Evolutionary conservation across 805 yeast genomes (phyloP), one percentile per base, ranked within the genome.

Genomic region (Yarrowia divulgata): DNA sequence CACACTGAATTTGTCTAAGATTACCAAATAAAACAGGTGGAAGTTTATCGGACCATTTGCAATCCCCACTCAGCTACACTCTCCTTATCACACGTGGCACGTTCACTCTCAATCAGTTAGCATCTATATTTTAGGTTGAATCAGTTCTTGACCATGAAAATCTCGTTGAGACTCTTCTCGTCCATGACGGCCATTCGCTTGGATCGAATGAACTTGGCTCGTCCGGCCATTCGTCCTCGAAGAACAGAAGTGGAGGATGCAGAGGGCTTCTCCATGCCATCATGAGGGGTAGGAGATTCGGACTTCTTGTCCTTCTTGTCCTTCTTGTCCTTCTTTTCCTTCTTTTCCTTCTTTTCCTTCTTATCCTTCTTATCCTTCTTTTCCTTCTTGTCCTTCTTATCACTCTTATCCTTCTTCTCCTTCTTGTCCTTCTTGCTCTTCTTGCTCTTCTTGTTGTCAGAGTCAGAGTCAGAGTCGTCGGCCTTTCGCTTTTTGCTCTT

Each of bases 121-220:
- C 64, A 57, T 57, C 64, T 57, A 57, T 57, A 62, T 19, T 39
- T 35, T 62, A 16, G 54, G 46, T 60, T 32, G 19, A 35, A 37
- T 63, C 70, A 68, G 66, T 37, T 66, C 32, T 58, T 82, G 58
- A 93, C 86, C 98, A 94, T 94, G 76, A 94, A 91, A 70, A 94
- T 94, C 79, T 94, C 98, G 73, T 91, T 92, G 71, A 94, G 83
- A 14, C 97, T 93, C 77, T 91, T 88, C 2, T 90, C 85, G 77
- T 94, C 98, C 88, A 90, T 86, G 0, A 93, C 92, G 1, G 98
- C 94, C 12, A 97, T 95, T 74, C 95, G 85, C 77, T 94, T 94
- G 77, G 93, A 97, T 73, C 85, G 89, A 69, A 94, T 93, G 89
- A 92, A 93, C 77, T 86, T 89, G 29, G 96, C 88, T 77, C 98